Evolutionary conservation across 1,284 basidiomycete genomes (phyloP).

Genomic region (Cryptococcus deneoformans): DNA sequence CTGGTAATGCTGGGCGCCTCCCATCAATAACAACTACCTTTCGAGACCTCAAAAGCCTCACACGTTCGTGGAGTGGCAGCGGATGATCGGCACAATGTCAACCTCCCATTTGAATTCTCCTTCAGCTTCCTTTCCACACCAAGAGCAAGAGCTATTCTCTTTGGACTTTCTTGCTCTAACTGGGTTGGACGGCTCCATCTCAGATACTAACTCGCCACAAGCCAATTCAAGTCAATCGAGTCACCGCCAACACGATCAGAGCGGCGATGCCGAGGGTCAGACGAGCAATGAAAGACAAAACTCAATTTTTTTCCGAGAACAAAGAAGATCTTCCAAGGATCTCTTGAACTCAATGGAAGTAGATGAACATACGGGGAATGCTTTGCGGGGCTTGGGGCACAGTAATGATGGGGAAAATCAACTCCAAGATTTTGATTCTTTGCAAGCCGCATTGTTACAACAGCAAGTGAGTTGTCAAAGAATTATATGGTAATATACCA

Average conservation of each 20-base stretch:
- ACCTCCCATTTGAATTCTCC: background rate
- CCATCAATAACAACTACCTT: too few relatives aligned
- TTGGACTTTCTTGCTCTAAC: constrained; percentile 12
- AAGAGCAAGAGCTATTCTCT: constrained; percentile 9
- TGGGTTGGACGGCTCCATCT: constrained; percentile 10
- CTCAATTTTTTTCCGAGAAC: background rate
- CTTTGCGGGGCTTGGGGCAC: background rate
- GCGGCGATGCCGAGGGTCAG: background rate
- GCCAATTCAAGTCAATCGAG: background rate
- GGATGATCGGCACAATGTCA: background rate
- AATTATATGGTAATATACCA: background rate
- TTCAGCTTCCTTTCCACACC: background rate
- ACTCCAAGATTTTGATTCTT: constrained; percentile 10
- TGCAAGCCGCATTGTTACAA: constrained; percentile 16
- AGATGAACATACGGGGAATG: constrained; percentile 1
- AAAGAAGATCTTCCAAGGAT: background rate
- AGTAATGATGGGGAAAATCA: background rate
- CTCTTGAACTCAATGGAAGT: constrained; percentile 6
- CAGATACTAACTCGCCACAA: constrained; percentile 3
- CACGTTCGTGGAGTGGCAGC: too few relatives aligned
- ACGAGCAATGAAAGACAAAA: background rate
- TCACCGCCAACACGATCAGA: background rate
- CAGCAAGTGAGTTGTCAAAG: constrained; percentile 10
- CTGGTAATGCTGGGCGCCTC: too few relatives aligned
- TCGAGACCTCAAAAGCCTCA: too few relatives aligned